phyloP scores from a whole-genome alignment of 2,329 filamentous ascomycete genomes.

The Geosmithia flava region DNA sequence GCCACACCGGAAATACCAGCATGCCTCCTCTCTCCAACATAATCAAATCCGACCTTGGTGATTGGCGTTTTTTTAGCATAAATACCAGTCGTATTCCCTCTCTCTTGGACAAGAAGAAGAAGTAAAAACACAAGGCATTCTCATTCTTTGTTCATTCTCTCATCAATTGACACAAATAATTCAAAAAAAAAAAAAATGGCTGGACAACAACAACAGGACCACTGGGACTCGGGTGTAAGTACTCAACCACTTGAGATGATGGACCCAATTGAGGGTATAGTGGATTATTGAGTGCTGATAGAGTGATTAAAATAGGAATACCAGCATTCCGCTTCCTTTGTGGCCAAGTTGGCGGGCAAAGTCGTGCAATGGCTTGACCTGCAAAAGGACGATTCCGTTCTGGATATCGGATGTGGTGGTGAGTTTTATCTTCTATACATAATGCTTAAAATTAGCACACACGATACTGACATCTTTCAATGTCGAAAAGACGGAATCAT shows the following conservation, averaged over 20 bases:
- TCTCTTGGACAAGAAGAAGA: too few species aligned
- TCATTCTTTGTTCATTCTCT: too few species aligned
- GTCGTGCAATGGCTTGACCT: conserved; percentile 46
- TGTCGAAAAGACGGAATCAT: conserved; percentile 43
- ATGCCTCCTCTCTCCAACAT: not conserved
- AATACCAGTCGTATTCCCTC: not conserved
- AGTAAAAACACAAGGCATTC: too few species aligned
- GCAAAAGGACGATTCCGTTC: conserved; percentile 41
- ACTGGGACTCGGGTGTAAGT: conserved; percentile 3
- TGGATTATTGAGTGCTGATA: not conserved
- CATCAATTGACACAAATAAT: too few species aligned
- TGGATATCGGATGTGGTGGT: conserved; percentile 56
- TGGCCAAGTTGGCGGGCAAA: conserved; percentile 47
- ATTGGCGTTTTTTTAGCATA: not conserved
- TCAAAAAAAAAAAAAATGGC: not conserved
- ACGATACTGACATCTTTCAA: not conserved
- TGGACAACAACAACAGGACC: not conserved
- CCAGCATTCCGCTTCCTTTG: conserved; percentile 48
- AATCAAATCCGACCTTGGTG: not conserved
- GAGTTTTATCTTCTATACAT: not conserved
- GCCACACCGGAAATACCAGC: not conserved
- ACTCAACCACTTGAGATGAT: not conserved
- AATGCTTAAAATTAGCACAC: not conserved
- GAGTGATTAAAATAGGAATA: conserved; percentile 32
- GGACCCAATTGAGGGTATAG: too few species aligned